Percentiles rank a stretch among this genome's conserved stretches.
Evolutionary conservation across 768 basidiomycete genomes (phyloP).

Genomic region (Cubamyces sp.): DNA sequence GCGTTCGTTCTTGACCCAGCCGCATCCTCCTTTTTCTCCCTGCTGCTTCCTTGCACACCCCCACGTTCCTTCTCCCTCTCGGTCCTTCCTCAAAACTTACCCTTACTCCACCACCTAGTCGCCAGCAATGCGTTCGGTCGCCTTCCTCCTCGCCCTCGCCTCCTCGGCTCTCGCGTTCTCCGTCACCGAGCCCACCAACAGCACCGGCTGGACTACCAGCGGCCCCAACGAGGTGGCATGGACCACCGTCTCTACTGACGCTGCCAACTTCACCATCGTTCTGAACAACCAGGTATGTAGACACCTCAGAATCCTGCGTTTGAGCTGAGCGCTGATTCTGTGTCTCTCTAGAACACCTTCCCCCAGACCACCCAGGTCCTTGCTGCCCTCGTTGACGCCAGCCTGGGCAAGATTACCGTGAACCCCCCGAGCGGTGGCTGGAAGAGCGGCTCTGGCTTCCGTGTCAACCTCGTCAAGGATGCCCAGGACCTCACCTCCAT

Average conservation of each 20-base stretch:
- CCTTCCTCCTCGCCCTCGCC: constrained; percentile 48
- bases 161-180: constrained; percentile 65
- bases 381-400: constrained; percentile 56
- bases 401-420: constrained; percentile 42
- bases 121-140: constrained; percentile 47
- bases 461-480: constrained; percentile 70
- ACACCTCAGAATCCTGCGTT: neutral
- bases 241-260: constrained; percentile 69
- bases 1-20: constrained; percentile 17
- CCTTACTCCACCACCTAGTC: constrained; percentile 16
- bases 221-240: constrained; percentile 62
- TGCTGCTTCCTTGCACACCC: constrained; percentile 10
- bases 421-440: constrained; percentile 67
- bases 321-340: neutral
- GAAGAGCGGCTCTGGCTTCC: constrained; percentile 64
- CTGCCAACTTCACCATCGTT: constrained; percentile 66
- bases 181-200: constrained; percentile 55
- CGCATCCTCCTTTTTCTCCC: constrained; percentile 8
- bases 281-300: constrained; percentile 63
- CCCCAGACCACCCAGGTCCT: constrained; percentile 51
- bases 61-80: constrained; percentile 24
- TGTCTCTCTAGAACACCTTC: constrained; percentile 40
- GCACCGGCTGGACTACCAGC: constrained; percentile 57
- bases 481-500: constrained; percentile 51
- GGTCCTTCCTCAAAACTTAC: constrained; percentile 12